Conservation (phyloP, 805 yeast genomes). For the Nakazawaea wyomingensis region DNA sequence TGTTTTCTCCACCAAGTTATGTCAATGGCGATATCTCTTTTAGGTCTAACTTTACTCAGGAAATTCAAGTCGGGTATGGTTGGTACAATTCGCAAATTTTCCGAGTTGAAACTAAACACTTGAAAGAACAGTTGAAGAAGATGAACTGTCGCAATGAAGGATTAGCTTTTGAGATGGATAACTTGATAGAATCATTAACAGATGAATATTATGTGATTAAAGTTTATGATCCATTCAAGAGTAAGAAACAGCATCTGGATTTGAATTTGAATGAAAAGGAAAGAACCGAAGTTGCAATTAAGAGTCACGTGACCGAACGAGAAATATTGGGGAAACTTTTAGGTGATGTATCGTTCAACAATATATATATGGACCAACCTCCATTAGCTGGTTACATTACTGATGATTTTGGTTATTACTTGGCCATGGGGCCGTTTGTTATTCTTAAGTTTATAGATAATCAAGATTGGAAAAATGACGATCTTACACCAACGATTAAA, state of each 20-base stretch:
- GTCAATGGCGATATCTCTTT: background rate
- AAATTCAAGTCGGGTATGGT: background rate
- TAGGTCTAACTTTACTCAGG: background rate
- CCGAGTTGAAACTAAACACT: background rate
- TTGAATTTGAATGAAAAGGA: background rate
- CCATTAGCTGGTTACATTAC: background rate
- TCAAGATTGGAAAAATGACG: background rate
- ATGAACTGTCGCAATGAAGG: background rate
- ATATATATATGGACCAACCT: background rate
- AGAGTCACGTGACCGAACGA: background rate
- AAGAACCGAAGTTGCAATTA: background rate
- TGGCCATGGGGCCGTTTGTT: background rate
- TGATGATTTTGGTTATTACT: background rate
- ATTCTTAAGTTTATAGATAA: too few relatives aligned
- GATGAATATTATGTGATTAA: background rate
- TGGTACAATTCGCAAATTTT: background rate
- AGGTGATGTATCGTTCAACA: background rate
- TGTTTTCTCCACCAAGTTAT: background rate
- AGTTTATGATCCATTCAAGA: background rate
- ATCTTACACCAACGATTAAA: background rate
- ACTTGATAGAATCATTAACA: background rate
- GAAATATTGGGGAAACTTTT: background rate
- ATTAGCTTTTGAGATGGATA: background rate
- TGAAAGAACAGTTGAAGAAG: background rate
- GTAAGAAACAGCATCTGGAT: background rate